A percentile compares a stretch with the other conserved stretches of the same genome.
These are phyloP conservation scores for Pyrus pyrifolia DNA, from an alignment of 306 rosid genomes.

Conservation along the genomic window DNA sequence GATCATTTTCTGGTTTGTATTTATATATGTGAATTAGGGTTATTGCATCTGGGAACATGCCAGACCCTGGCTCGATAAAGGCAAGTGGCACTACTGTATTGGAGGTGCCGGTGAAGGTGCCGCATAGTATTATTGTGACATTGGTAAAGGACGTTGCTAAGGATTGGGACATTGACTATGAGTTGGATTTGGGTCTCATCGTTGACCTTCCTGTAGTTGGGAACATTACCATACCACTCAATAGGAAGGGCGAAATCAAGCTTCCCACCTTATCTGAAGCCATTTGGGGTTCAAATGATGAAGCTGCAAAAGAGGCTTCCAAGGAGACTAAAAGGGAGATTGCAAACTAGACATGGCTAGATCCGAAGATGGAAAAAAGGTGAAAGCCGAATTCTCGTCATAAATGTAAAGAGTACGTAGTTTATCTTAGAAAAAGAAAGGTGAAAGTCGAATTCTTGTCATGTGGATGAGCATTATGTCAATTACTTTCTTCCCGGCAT, in stretches of 20 bases:
- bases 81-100: conserved; percentile 42
- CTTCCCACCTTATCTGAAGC: conserved; percentile 44
- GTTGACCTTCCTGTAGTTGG: conserved; percentile 70
- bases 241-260: conserved; percentile 70
- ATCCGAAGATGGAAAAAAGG: not conserved
- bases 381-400: not conserved
- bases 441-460: not conserved
- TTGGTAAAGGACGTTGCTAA: conserved; percentile 56
- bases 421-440: not conserved
- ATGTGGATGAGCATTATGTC: not conserved
- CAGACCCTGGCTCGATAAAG: conserved; percentile 82
- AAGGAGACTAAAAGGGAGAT: not conserved
- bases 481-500: not conserved
- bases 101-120: conserved; percentile 63
- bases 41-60: conserved; percentile 62
- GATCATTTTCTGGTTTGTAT: not conserved
- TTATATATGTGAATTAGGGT: conserved; percentile 17
- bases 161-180: conserved; percentile 90
- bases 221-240: conserved; percentile 63
- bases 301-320: not conserved
- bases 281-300: not conserved
- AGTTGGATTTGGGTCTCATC: conserved; percentile 44
- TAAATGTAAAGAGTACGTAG: not conserved
- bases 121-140: conserved; percentile 53
- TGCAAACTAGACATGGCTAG: not conserved